phyloP scores from a whole-genome alignment of 208 protist genomes.

The Trypanosoma conorhini region DNA sequence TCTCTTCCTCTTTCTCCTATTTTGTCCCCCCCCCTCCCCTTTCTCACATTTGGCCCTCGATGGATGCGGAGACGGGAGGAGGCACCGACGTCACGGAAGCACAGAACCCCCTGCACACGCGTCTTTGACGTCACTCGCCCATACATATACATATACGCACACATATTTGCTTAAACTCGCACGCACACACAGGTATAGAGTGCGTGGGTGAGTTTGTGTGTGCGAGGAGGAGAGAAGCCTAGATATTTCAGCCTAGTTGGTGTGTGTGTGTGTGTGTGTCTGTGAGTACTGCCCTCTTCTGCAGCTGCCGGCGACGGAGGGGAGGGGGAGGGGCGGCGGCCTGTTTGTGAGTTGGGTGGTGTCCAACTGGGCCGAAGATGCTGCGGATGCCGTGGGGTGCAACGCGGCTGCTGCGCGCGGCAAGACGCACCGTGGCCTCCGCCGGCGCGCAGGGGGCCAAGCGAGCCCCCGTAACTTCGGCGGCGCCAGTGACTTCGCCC shows the following conservation, averaged over 20 bases:
- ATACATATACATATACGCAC: not conserved
- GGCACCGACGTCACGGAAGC: not conserved
- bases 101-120: not conserved
- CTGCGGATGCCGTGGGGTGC: constrained; percentile 24
- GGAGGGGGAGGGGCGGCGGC: too few species aligned
- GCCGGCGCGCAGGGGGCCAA: constrained; percentile 1
- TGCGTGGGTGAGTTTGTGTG: not conserved
- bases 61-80: not conserved
- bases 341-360: not conserved
- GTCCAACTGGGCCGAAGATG: not conserved
- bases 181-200: not conserved
- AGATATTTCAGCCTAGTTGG: not conserved
- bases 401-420: constrained; percentile 9
- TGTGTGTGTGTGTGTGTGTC: not conserved
- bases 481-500: not conserved
- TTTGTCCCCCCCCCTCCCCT: not conserved
- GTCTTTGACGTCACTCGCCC: not conserved
- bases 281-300: not conserved
- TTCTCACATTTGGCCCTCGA: not conserved
- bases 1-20: constrained; percentile 7
- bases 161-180: too few species aligned
- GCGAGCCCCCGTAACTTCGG: not conserved
- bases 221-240: not conserved
- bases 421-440: constrained; percentile 20
- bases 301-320: not conserved